These are phyloP conservation scores for Coccomyxa subellipsoidea DNA, from an alignment of 163 green algal genomes.

Conservation along the genomic window DNA sequence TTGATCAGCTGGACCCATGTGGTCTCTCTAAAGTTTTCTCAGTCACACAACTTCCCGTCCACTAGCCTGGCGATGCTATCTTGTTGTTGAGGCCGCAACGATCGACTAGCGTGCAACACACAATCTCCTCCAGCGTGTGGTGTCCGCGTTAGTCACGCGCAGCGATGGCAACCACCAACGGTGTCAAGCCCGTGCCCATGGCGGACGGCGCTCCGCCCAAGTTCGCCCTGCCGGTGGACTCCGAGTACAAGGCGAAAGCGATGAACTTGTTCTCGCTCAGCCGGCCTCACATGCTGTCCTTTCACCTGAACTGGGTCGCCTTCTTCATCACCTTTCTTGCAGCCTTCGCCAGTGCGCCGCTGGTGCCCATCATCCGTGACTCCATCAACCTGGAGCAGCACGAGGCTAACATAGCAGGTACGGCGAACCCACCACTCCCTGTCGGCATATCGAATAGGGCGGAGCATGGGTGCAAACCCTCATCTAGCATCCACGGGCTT, in stretches of 20 bases:
- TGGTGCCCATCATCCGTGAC: constrained; percentile 75
- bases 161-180: neutral
- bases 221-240: constrained; percentile 51
- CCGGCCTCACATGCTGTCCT: constrained; percentile 54
- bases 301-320: constrained; percentile 66
- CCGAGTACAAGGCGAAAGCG: constrained; percentile 63
- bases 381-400: constrained; percentile 65
- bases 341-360: constrained; percentile 74
- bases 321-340: constrained; percentile 68
- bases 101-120: neutral
- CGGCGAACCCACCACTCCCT: neutral
- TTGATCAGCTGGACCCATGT: neutral
- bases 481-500: neutral
- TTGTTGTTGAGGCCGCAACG: neutral
- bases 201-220: neutral
- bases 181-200: neutral
- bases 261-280: constrained; percentile 46
- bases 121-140: neutral
- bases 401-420: constrained; percentile 39
- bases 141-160: neutral
- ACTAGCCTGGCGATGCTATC: neutral
- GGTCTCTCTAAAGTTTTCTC: neutral
- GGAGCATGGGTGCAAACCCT: neutral
- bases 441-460: neutral
- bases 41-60: neutral